These are phyloP conservation scores for Schizochytrium sp. DNA, from an alignment of 108 stramenopile genomes.

Conservation along the genomic window DNA sequence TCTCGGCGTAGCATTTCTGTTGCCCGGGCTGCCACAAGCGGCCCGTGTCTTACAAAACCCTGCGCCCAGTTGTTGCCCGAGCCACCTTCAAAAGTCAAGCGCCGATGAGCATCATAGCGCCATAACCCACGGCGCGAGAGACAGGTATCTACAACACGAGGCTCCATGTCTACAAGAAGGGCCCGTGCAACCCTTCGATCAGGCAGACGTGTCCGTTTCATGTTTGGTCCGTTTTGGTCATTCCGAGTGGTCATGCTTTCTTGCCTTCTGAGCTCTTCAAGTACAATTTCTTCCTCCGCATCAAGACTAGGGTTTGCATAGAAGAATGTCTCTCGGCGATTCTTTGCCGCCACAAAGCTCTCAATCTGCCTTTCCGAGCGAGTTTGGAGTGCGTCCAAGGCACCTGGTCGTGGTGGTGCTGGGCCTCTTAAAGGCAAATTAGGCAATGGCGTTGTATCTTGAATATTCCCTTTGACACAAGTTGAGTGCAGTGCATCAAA, in stretches of 20 bases:
- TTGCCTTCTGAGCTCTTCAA: background rate
- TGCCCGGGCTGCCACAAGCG: background rate
- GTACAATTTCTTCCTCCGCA: background rate
- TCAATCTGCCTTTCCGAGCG: background rate
- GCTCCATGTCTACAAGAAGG: constrained; percentile 31
- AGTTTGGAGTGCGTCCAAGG: background rate
- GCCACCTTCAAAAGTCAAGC: constrained; percentile 3
- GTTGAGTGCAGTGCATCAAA: constrained; percentile 18
- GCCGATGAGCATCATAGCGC: background rate
- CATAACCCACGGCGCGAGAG: constrained; percentile 7
- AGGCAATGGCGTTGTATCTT: background rate
- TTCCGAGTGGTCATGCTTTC: background rate
- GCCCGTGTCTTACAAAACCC: constrained; percentile 30
- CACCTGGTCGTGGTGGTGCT: too few species aligned
- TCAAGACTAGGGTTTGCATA: background rate
- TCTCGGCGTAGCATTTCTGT: constrained; percentile 7
- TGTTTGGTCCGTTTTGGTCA: too few species aligned
- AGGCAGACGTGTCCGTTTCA: background rate
- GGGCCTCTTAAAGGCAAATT: too few species aligned
- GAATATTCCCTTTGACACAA: constrained; percentile 21
- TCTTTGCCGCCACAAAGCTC: background rate
- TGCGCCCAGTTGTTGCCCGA: constrained; percentile 59
- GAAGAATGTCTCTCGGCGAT: constrained; percentile 8
- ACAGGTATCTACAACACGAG: constrained; percentile 17
- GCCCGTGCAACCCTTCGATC: background rate